phyloP scores from a whole-genome alignment of 768 basidiomycete genomes.

The Pleurotus tuber-regium region DNA sequence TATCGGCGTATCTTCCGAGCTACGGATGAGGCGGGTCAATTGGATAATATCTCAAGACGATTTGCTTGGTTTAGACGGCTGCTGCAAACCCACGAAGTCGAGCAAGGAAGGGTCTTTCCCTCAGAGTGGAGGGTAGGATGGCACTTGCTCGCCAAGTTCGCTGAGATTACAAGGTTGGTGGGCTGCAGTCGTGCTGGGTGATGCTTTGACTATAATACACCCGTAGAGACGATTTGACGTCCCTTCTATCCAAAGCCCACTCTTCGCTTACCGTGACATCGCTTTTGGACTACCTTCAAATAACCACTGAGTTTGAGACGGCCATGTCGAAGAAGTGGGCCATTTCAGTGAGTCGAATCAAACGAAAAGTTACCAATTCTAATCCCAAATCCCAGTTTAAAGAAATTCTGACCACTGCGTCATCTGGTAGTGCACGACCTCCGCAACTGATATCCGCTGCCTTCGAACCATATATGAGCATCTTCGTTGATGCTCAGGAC shows the following conservation, averaged over 20 bases:
- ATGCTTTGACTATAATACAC: slow-evolving; percentile 5
- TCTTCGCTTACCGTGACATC: slow-evolving; percentile 71
- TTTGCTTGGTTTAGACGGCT: slow-evolving; percentile 95
- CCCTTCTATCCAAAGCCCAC: slow-evolving; percentile 75
- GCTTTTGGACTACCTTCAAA: slow-evolving; percentile 83
- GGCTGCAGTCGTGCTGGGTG: neutral
- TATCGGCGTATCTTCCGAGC: slow-evolving; percentile 94
- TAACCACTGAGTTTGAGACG: slow-evolving; percentile 85
- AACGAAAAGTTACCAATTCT: no score
- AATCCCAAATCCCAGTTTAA: no score
- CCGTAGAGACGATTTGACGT: slow-evolving; percentile 80
- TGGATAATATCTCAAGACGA: slow-evolving; percentile 90
- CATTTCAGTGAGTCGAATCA: slow-evolving; percentile 49
- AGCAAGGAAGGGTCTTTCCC: slow-evolving; percentile 83
- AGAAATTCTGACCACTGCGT: slow-evolving; percentile 58
- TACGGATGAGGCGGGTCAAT: slow-evolving; percentile 91
- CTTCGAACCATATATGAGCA: slow-evolving; percentile 88
- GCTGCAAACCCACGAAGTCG: slow-evolving; percentile 82
- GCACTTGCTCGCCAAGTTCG: slow-evolving; percentile 79
- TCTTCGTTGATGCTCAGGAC: slow-evolving; percentile 97
- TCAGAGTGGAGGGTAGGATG: slow-evolving; percentile 83
- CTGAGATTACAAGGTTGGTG: slow-evolving; percentile 83
- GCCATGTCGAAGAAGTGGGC: slow-evolving; percentile 82
- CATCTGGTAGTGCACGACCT: slow-evolving; percentile 46
- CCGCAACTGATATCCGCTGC: slow-evolving; percentile 81